Base-by-base conservation (phyloP, 2,329 filamentous ascomycete genomes). In the Zalaria sp. region DNA sequence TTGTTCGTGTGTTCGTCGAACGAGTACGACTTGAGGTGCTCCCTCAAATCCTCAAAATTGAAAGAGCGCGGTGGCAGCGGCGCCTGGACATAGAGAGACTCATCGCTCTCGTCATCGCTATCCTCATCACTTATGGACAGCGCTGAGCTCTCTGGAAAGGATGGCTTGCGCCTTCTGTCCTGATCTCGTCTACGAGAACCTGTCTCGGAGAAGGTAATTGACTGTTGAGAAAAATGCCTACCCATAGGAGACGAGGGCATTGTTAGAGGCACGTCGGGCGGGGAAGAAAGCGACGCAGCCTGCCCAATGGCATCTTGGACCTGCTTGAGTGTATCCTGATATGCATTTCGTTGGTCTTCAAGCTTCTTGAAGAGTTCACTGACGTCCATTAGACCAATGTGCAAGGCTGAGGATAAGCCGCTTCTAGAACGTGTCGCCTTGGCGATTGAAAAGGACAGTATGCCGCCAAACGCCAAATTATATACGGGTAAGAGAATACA, bases 31-130 rank as follows among this genome's bases (percentile, higher is more conserved):
- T 57, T 63, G 34, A 71, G 47, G 49, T 72, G 67, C 5, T 62
- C 52, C 18, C 65, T 57, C 11, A 72, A 49, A 47, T 64, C 58
- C 41, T 67, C 64, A 39, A 67, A 60, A 35, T 65, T 57, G 45
- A 63, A 65, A 4, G 52, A 57, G 34, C 61, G 59, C 0, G 57
- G 44, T 2, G 61, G 57, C 18, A 71, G 49, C 10, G 61, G 53
- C 10, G 53, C 51, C 46, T 65, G 63, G 4, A 66, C 62, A 47
- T 60, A 65, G 10, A 61, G 49, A 6, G 53, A 51, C 28, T 59
- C 57, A 43, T 63, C 58, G 27, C 60, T 55, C 27, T 63, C 61
- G 25, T 57, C 58, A 29, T 46, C 44, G 29, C 60, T 57, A 5
- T 55, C 55, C 27, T 58, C 58, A 3, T 63, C 61, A 10, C 57